Percentiles rank a stretch among this genome's conserved stretches.
These are phyloP conservation scores for Amaranthus cruentus DNA, from an alignment of 148 eudicot species.

Conservation along the genomic window DNA sequence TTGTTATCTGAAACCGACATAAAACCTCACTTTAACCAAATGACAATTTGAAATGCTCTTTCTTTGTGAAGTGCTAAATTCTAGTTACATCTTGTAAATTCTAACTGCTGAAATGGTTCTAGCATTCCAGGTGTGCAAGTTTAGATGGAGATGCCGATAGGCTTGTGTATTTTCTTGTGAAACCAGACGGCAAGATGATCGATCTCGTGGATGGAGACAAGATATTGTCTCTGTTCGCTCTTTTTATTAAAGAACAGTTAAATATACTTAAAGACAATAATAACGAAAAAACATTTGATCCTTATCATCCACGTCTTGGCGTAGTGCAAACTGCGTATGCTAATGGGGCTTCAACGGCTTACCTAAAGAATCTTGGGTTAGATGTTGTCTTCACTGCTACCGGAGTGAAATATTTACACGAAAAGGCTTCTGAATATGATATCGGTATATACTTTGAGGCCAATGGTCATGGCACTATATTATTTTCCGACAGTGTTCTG, in stretches of 20 bases:
- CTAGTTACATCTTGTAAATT: background rate
- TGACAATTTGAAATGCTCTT: background rate
- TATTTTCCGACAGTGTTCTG: conserved; percentile 61
- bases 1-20: background rate
- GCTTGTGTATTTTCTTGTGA: conserved; percentile 73
- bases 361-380: conserved; percentile 62
- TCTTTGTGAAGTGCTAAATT: background rate
- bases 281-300: conserved; percentile 21
- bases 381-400: conserved; percentile 83
- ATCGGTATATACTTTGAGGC: conserved; percentile 91
- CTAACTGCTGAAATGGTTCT: conserved; percentile 40
- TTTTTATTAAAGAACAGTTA: conserved; percentile 71
- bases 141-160: conserved; percentile 99
- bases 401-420: conserved; percentile 89
- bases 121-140: conserved; percentile 93
- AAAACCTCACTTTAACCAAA: background rate
- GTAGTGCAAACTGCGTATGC: conserved; percentile 96
- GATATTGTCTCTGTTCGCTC: conserved; percentile 76
- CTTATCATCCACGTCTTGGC: conserved; percentile 50
- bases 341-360: conserved; percentile 93
- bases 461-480: conserved; percentile 94
- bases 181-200: conserved; percentile 51
- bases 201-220: conserved; percentile 95
- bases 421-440: conserved; percentile 76
- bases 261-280: conserved; percentile 36